A percentile compares a stretch with the other conserved stretches of the same genome.
These are phyloP conservation scores for Fusarium annulatum DNA, from an alignment of 2,329 filamentous ascomycete species.

Conservation along the genomic window DNA sequence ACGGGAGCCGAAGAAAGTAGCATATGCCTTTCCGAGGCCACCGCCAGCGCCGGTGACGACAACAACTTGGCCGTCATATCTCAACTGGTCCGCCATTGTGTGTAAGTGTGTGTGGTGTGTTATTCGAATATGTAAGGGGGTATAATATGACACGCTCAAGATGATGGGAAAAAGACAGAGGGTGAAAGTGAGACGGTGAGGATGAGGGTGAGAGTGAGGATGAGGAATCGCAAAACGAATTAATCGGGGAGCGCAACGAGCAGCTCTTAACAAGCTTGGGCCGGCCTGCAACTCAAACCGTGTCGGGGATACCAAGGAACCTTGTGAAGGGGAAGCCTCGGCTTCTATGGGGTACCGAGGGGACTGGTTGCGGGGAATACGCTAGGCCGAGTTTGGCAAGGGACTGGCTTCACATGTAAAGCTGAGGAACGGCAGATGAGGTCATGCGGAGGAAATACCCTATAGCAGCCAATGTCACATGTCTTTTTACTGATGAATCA, in stretches of 20 bases:
- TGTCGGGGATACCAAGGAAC: slow-evolving; percentile 21
- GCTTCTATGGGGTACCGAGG: slow-evolving; percentile 48
- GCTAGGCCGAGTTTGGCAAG: slow-evolving; percentile 41
- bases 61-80: slow-evolving; percentile 86
- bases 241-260: slow-evolving; percentile 26
- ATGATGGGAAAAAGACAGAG: slow-evolving; percentile 18
- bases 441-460: slow-evolving; percentile 41
- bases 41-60: slow-evolving; percentile 86
- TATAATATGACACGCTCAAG: slow-evolving; percentile 34
- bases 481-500: background rate
- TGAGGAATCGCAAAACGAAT: slow-evolving; percentile 7
- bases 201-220: background rate
- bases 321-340: slow-evolving; percentile 46
- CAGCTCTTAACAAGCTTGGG: slow-evolving; percentile 45
- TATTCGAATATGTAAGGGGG: slow-evolving; percentile 13
- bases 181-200: background rate
- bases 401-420: slow-evolving; percentile 47
- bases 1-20: slow-evolving; percentile 89
- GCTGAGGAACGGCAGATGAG: slow-evolving; percentile 34
- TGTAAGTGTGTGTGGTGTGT: slow-evolving; percentile 28
- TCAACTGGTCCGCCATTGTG: slow-evolving; percentile 73
- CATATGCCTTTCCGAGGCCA: slow-evolving; percentile 83
- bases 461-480: slow-evolving; percentile 32
- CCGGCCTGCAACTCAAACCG: slow-evolving; percentile 34
- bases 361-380: slow-evolving; percentile 40